Evolutionary conservation across 306 rosid species (phyloP), one percentile per base, ranked within the genome.

Genomic region (Carpinus viminea): DNA sequence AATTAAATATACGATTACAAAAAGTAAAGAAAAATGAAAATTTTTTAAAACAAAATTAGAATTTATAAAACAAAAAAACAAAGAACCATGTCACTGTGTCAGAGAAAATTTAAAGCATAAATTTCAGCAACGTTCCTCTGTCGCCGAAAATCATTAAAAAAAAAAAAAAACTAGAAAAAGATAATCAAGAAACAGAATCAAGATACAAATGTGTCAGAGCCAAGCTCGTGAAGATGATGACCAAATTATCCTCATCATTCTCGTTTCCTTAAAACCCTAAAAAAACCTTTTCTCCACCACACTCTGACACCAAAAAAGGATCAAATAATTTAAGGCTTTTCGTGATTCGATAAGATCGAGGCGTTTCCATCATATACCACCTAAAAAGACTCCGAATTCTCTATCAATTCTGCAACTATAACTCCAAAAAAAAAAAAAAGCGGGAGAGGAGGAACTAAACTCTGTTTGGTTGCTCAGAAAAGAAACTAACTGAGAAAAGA

Each of bases 11-110:
- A 13, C 8, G 28, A 68, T 47, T 69, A 66, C 50, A 66, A 17
- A 7, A 31, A 31, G 34, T 31, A 31, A 31, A 18, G 3, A 17
- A n/a, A 12, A 66, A 45, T 12, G 6, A 66, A 51, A 61, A 56
- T 50, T 28, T 12, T 7, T 36, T 24, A 72, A 50, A 59, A 48
- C 24, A 36, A 38, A 10, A 65, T 3, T 7, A 26, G 45, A 16
- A 36, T 3, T 31, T 20, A 68, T 68, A 56, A 68, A 74, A 68
- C 68, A 62, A 72, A 74, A 8, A 26, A 68, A 52, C 20, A 38
- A 70, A 60, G 72, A 76, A 81, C 60, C 81, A 78, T 48, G 85
- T 75, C 82, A 81, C 60, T 78, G 75, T 48, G 85, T 75, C 82
- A 56, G 26, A 78, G n/a, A 45, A 45, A 71, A 72, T 62, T 20